Evolutionary conservation across 495 filamentous ascomycete species (phyloP).

Genomic region (Neurospora hispaniola): DNA sequence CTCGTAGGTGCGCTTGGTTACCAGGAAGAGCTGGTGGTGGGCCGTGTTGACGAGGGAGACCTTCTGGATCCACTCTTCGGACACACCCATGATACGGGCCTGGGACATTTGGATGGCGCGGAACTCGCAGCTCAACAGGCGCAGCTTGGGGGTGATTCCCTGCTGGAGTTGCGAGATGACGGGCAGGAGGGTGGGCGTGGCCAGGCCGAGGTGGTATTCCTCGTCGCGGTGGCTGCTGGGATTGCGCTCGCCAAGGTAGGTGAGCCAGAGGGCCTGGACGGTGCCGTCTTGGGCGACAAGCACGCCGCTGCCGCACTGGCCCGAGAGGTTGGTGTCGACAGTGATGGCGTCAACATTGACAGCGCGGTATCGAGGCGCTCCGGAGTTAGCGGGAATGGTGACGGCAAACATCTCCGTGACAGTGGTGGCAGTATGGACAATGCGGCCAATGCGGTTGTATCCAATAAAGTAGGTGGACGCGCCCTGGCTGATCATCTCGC

Average conservation of each 20-base stretch:
- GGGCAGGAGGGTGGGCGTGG: slow-evolving; percentile 78
- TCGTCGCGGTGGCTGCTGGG: slow-evolving; percentile 73
- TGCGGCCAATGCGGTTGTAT: slow-evolving; percentile 89
- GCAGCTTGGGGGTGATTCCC: slow-evolving; percentile 64
- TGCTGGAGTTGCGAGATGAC: slow-evolving; percentile 75
- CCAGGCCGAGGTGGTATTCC: slow-evolving; percentile 91
- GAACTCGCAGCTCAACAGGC: slow-evolving; percentile 89
- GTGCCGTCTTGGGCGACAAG: slow-evolving; percentile 81
- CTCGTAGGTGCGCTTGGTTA: slow-evolving; percentile 67
- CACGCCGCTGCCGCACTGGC: slow-evolving; percentile 91
- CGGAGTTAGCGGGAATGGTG: slow-evolving; percentile 83
- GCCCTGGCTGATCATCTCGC: slow-evolving; percentile 72
- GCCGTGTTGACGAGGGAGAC: slow-evolving; percentile 78
- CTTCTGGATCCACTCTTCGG: slow-evolving; percentile 87
- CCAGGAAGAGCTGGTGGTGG: slow-evolving; percentile 95
- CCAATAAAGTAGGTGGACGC: slow-evolving; percentile 91
- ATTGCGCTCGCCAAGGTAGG: slow-evolving; percentile 84
- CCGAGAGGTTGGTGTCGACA: slow-evolving; percentile 81
- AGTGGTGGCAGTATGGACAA: slow-evolving; percentile 86
- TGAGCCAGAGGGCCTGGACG: slow-evolving; percentile 91
- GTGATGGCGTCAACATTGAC: slow-evolving; percentile 97
- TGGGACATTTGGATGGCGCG: slow-evolving; percentile 95
- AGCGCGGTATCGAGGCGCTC: slow-evolving; percentile 86
- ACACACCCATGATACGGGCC: slow-evolving; percentile 95
- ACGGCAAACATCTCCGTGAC: slow-evolving; percentile 98